phyloP scores from a whole-genome alignment of 2,329 filamentous ascomycete species.

The Penicillium occitanis region DNA sequence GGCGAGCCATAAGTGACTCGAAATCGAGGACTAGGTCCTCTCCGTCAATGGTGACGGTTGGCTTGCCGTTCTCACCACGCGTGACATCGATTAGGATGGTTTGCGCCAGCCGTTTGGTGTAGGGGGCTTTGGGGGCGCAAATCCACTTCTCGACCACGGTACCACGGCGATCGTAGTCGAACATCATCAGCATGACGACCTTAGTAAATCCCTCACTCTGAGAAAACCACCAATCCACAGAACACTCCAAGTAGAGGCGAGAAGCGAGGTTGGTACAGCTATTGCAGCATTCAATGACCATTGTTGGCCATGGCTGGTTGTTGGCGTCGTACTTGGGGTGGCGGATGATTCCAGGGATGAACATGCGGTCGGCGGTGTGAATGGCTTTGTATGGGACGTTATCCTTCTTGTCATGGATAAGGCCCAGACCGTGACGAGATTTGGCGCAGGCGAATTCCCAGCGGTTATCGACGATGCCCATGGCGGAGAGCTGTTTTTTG shows the following conservation, averaged over 20 bases:
- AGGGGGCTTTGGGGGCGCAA: not conserved
- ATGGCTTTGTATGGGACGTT: not conserved
- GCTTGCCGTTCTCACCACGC: not conserved
- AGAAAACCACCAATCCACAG: constrained; percentile 20
- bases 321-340: not conserved
- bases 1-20: constrained; percentile 10
- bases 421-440: not conserved
- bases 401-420: not conserved
- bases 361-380: constrained; percentile 15
- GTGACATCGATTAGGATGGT: constrained; percentile 1
- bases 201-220: constrained; percentile 9
- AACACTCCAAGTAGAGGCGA: constrained; percentile 9
- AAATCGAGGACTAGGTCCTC: not conserved
- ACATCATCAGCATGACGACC: constrained; percentile 13
- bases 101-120: constrained; percentile 10
- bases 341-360: not conserved
- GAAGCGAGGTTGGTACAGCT: constrained; percentile 5
- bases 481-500: constrained; percentile 1
- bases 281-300: constrained; percentile 10
- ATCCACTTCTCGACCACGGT: constrained; percentile 18
- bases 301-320: constrained; percentile 8
- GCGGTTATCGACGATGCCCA: not conserved
- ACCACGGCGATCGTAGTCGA: not conserved
- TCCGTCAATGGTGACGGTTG: not conserved
- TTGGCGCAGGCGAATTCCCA: not conserved